Evolutionary conservation across 495 filamentous ascomycete species (phyloP), one percentile per base, ranked within the genome.

Genomic region (Durotheca rogersii): DNA sequence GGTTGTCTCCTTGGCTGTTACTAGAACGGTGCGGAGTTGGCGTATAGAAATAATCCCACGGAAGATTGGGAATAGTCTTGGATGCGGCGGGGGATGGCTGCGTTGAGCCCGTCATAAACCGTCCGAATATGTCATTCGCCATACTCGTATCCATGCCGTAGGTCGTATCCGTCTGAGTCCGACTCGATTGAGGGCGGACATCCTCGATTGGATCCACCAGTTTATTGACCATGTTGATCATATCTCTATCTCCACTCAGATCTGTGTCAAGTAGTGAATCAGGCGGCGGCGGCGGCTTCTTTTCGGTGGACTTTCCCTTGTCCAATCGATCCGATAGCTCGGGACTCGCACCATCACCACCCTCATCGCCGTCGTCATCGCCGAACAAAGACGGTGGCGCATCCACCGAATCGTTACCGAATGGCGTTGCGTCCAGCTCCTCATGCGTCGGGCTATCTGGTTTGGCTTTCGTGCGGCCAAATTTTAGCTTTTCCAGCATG

Each of bases 1-100:
- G 53, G 17, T 56, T 58, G 9, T 55, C 51, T 7, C 53, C 47
- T 47, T 53, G 62, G 25, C 56, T 63, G 32, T 44, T 20, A n/a
- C n/a, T n/a, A 7, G 60, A 43, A 29, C 49, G 53, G 31, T 52
- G 53, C 6, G 65, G 61, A n/a, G 50, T 62, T 7, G 71, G 67
- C 4, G 52, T 60, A 34, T 68, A 69, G 35, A 75, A 72, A 41
- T 69, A 74, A 7, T 64, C 60, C 73, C 73, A 76, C 14, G 73
- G 72, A 23, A 76, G 61, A 17, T 47, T 68, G 2, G 70, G 71
- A 10, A 73, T 71, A 4, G 64, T 16, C 50, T 70, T 74, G 0
- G 61, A 60, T 2, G 47, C 67, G n/a, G n/a, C n/a, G 6, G 71
- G 64, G 10, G 73, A 73, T 6, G 64, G 66, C 6, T 71, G 65